Base-by-base conservation (phyloP, 2,329 filamentous ascomycete species). In the Xylariaceae sp. region DNA sequence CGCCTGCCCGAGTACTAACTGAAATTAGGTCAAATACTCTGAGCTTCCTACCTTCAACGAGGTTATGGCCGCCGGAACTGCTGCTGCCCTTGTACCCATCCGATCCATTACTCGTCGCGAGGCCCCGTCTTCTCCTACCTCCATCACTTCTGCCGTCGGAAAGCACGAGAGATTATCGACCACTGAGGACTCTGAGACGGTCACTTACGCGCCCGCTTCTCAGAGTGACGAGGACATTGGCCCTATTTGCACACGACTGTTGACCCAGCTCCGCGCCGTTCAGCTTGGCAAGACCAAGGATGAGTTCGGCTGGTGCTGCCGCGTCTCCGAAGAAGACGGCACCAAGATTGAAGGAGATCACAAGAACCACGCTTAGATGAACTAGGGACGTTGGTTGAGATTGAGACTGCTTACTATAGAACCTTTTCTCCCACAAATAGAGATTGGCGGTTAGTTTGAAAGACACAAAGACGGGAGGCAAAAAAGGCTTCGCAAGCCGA, bases 1-100 rank as follows among this genome's bases (percentile, higher is more conserved):
- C 49, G 23, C 34, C 8, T 37, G 52, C 18, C 23, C 15, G 41
- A 34, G 56, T 47, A 50, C 64, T 68, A 58, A 67, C 54, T 18
- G 8, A 10, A 11, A 37, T 15, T 66, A 87, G 82, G 88, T 91
- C 74, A 83, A 81, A 74, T 86, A 85, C 71, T 67, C 73, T 15
- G 84, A 87, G 68, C 77, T 86, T 15, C 74, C 78, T 9, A 65
- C 70, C 56, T 83, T 83, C 67, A 72, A 69, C 54, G 93, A 97
- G 75, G 87, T 99, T 55, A 86, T 97, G 75, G 94, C 93, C 3
- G 92, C 92, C 2, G 93, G 93, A 1, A 97, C 93, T 0, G 93
- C 93, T 0, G 93, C 92, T 0, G 90, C 90, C 0, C 80, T 99
- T 56, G 92, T 97, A 2, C 93, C 93, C 1, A 94, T 97, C 74